These are phyloP conservation scores for Pythium insidiosum DNA, from an alignment of 352 stramenopile species.

Conservation along the genomic window DNA sequence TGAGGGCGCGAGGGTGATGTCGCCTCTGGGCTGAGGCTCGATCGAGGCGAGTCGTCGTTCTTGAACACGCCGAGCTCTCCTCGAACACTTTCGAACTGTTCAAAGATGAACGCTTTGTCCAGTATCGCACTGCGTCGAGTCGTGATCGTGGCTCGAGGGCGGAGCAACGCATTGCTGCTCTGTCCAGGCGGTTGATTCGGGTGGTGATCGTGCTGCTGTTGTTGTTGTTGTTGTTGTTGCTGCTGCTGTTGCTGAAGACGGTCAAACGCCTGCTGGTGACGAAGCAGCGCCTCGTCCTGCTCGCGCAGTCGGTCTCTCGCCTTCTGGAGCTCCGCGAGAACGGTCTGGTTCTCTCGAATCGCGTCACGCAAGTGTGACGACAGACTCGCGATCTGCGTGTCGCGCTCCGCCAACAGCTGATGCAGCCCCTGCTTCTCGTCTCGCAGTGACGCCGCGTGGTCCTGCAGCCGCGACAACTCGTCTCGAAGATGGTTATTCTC, in stretches of 20 bases:
- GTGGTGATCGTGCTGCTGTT: too few relatives aligned
- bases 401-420: slow-evolving; percentile 30
- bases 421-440: slow-evolving; percentile 29
- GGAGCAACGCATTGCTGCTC: too few relatives aligned
- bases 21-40: too few relatives aligned
- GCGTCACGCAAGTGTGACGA: slow-evolving; percentile 37
- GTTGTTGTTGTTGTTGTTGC: too few relatives aligned
- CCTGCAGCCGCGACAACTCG: slow-evolving; percentile 37
- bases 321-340: slow-evolving; percentile 35
- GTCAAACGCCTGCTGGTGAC: slow-evolving; percentile 7
- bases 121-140: neutral
- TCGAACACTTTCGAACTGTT: neutral
- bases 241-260: slow-evolving; percentile 7
- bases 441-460: slow-evolving; percentile 25
- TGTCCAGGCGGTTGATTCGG: too few relatives aligned
- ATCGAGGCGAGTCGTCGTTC: too few relatives aligned
- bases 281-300: slow-evolving; percentile 15
- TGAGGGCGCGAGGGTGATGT: too few relatives aligned
- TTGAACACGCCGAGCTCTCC: neutral
- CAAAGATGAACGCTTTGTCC: slow-evolving; percentile 1
- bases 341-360: slow-evolving; percentile 47
- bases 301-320: slow-evolving; percentile 23
- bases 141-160: slow-evolving; percentile 1
- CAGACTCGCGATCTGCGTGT: slow-evolving; percentile 24
- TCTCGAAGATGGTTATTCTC: slow-evolving; percentile 64